Evolutionary conservation across 805 yeast genomes (phyloP).

Genomic region (Lachancea dasiensis): DNA sequence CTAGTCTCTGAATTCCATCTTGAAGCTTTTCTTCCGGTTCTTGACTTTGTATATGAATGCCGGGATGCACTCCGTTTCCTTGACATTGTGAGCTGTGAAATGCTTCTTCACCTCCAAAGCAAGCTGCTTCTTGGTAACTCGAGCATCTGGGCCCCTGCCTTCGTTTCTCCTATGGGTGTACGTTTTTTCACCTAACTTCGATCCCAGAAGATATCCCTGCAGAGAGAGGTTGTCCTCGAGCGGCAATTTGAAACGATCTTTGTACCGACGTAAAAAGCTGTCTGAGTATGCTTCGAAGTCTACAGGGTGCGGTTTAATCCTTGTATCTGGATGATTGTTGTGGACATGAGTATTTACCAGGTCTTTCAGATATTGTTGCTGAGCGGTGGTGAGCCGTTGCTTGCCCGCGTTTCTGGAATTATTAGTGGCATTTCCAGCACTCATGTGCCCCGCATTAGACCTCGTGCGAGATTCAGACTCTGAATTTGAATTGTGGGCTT

Average conservation of each 20-base stretch:
- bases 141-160: slow-evolving; percentile 24
- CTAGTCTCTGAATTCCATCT: slow-evolving; percentile 31
- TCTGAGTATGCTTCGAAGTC: slow-evolving; percentile 65
- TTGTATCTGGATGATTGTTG: slow-evolving; percentile 65
- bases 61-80: slow-evolving; percentile 82
- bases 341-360: slow-evolving; percentile 61
- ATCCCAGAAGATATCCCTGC: slow-evolving; percentile 63
- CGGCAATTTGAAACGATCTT: slow-evolving; percentile 49
- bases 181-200: slow-evolving; percentile 71
- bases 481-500: slow-evolving; percentile 22
- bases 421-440: slow-evolving; percentile 32
- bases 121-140: slow-evolving; percentile 54
- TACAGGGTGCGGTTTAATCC: slow-evolving; percentile 46
- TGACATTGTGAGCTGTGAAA: slow-evolving; percentile 50
- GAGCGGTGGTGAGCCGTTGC: slow-evolving; percentile 49
- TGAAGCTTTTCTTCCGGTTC: slow-evolving; percentile 51
- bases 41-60: slow-evolving; percentile 82
- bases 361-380: slow-evolving; percentile 62
- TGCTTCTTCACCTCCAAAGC: slow-evolving; percentile 62
- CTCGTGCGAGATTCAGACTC: slow-evolving; percentile 27
- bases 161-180: slow-evolving; percentile 27
- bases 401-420: slow-evolving; percentile 44
- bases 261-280: slow-evolving; percentile 62
- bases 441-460: slow-evolving; percentile 10
- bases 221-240: slow-evolving; percentile 57